phyloP scores from a whole-genome alignment of 2,329 filamentous ascomycete genomes.

The Aspergillus niger region DNA sequence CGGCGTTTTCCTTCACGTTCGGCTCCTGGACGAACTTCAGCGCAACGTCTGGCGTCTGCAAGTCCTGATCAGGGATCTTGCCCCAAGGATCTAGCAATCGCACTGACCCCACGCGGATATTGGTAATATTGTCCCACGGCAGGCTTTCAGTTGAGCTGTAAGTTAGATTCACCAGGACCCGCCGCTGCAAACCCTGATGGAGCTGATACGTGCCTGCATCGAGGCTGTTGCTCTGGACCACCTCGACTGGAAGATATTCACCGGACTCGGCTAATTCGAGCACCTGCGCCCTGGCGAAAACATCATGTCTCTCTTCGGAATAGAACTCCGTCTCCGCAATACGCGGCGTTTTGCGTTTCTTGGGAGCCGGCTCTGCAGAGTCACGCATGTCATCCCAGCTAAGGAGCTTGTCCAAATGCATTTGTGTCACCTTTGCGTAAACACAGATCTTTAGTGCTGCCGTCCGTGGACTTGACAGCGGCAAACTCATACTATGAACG shows the following conservation, averaged over 20 bases:
- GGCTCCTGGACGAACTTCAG: constrained; percentile 78
- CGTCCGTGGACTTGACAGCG: constrained; percentile 72
- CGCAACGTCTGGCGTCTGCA: constrained; percentile 70
- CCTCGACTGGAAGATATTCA: constrained; percentile 88
- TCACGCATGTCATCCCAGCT: constrained; percentile 99
- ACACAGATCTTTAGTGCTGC: constrained; percentile 82
- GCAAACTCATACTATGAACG: constrained; percentile 96
- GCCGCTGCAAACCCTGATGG: constrained; percentile 88
- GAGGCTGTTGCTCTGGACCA: constrained; percentile 78
- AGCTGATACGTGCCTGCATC: constrained; percentile 92
- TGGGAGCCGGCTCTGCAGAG: constrained; percentile 56
- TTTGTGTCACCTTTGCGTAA: constrained; percentile 84
- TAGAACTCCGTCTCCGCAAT: constrained; percentile 92
- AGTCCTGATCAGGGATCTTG: constrained; percentile 77
- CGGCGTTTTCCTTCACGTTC: constrained; percentile 78
- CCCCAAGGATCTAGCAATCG: constrained; percentile 82
- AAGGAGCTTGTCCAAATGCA: constrained; percentile 94
- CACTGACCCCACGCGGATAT: constrained; percentile 76
- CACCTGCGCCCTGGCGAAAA: constrained; percentile 84
- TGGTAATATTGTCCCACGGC: constrained; percentile 81
- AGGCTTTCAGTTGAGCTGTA: constrained; percentile 87
- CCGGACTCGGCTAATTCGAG: constrained; percentile 90
- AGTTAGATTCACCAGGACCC: constrained; percentile 83
- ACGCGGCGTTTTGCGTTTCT: constrained; percentile 64
- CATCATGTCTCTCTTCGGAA: constrained; percentile 88